phyloP scores from a whole-genome alignment of 2,329 filamentous ascomycete genomes.

The Trichoderma sp. region DNA sequence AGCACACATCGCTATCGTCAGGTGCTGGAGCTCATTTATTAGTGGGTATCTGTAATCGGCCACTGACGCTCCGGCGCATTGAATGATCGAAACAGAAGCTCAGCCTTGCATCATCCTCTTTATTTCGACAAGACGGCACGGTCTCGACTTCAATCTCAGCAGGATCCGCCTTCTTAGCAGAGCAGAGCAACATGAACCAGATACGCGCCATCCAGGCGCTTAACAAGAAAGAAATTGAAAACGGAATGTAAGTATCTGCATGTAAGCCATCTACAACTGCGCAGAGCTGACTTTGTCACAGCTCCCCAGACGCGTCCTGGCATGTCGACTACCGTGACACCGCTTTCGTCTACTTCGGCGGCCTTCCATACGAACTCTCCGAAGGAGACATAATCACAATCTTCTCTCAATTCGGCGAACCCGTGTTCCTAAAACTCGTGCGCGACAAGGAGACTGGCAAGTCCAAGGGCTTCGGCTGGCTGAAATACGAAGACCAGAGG shows the following conservation, averaged over 20 bases:
- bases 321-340: conserved; percentile 97
- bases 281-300: conserved; percentile 36
- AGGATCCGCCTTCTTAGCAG: not conserved
- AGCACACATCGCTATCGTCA: not conserved
- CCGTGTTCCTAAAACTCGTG: conserved; percentile 84
- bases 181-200: conserved; percentile 69
- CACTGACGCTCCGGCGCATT: not conserved
- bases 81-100: not conserved
- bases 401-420: conserved; percentile 95
- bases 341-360: conserved; percentile 94
- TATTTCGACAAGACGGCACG: not conserved
- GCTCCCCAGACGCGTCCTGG: conserved; percentile 85
- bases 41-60: not conserved
- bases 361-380: conserved; percentile 84
- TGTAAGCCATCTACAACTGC: not conserved
- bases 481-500: conserved; percentile 97
- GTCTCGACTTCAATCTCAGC: not conserved
- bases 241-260: conserved; percentile 63
- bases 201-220: conserved; percentile 89
- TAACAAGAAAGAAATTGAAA: conserved; percentile 91
- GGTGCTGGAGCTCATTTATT: not conserved
- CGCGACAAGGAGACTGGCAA: conserved; percentile 97
- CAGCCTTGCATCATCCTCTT: conserved; percentile 10
- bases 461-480: conserved; percentile 88
- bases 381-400: conserved; percentile 96